These are phyloP conservation scores for Aspergillus homomorphus DNA, from an alignment of 495 filamentous ascomycete genomes.

Conservation along the genomic window DNA sequence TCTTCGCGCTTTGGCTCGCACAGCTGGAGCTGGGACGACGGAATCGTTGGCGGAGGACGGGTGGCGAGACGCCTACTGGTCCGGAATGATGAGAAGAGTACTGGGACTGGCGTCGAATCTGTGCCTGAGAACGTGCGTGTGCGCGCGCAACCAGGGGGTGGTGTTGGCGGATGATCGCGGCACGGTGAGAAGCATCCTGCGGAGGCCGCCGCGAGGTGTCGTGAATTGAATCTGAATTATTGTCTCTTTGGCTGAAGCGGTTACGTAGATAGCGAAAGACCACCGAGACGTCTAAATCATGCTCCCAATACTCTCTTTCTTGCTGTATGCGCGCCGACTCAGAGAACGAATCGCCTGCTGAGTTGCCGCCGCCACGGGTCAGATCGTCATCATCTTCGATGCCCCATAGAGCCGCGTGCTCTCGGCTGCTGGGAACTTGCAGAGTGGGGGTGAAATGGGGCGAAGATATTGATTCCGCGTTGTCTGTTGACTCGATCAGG, in stretches of 20 bases:
- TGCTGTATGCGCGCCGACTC: constrained; percentile 36
- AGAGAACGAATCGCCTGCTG: constrained; percentile 27
- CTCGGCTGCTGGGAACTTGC: constrained; percentile 31
- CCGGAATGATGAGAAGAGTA: constrained; percentile 42
- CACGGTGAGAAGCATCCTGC: constrained; percentile 69
- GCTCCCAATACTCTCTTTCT: constrained; percentile 80
- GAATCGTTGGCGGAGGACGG: constrained; percentile 36
- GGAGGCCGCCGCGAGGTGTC: constrained; percentile 39
- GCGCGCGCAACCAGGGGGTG: constrained; percentile 73
- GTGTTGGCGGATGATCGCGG: constrained; percentile 76
- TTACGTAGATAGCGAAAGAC: constrained; percentile 82
- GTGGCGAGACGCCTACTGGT: constrained; percentile 44
- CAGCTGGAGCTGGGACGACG: constrained; percentile 64
- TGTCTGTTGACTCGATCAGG: constrained; percentile 22
- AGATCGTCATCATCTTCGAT: constrained; percentile 58
- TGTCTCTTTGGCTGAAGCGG: constrained; percentile 58
- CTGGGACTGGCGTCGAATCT: constrained; percentile 50
- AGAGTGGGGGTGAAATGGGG: constrained; percentile 49
- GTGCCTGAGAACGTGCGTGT: constrained; percentile 45
- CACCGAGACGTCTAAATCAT: constrained; percentile 76
- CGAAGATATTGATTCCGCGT: constrained; percentile 30
- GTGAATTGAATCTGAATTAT: constrained; percentile 35
- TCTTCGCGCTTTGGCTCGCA: constrained; percentile 74
- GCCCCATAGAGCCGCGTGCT: constrained; percentile 62
- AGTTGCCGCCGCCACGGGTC: constrained; percentile 14